Evolutionary conservation across 2,329 filamentous ascomycete species (phyloP).

Genomic region (Colletotrichum graminicola): DNA sequence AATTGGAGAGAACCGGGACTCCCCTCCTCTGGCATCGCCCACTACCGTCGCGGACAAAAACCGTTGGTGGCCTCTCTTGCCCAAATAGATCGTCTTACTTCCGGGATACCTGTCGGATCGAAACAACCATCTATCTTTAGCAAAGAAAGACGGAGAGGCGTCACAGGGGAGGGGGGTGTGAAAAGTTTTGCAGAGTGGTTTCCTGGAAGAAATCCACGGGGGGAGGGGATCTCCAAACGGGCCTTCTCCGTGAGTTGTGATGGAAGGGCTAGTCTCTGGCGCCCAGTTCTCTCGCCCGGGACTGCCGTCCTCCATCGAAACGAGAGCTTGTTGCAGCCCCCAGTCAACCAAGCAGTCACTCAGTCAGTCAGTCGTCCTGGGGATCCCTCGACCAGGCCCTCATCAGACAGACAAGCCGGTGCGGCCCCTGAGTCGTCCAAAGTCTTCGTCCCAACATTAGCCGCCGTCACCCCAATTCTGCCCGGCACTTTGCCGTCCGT

Average conservation of each 20-base stretch:
- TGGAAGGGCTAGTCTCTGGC: slow-evolving; percentile 12
- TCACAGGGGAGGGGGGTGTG: not conserved
- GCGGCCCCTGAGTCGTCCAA: slow-evolving; percentile 8
- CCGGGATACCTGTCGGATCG: slow-evolving; percentile 34
- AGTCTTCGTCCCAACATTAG: slow-evolving; percentile 22
- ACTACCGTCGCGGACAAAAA: not conserved
- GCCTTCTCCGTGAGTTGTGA: slow-evolving; percentile 13
- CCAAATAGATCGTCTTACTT: slow-evolving; percentile 14
- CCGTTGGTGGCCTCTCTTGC: not conserved
- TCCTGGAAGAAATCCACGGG: slow-evolving; percentile 12
- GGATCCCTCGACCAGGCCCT: not conserved
- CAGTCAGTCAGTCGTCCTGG: not conserved
- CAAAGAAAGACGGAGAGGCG: not conserved
- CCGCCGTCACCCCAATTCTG: slow-evolving; percentile 28
- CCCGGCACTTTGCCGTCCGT: not conserved
- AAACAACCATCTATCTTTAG: slow-evolving; percentile 32
- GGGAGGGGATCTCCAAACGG: not conserved
- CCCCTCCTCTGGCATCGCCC: not conserved
- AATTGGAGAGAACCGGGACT: slow-evolving; percentile 16
- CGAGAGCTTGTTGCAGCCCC: slow-evolving; percentile 5
- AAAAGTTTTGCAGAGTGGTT: slow-evolving; percentile 6
- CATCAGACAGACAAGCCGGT: not conserved
- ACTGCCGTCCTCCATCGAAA: not conserved
- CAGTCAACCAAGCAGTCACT: no score
- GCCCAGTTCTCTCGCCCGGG: not conserved